Conservation (phyloP, 1,139 yeast species). For the Yamadazyma dushanensis region DNA sequence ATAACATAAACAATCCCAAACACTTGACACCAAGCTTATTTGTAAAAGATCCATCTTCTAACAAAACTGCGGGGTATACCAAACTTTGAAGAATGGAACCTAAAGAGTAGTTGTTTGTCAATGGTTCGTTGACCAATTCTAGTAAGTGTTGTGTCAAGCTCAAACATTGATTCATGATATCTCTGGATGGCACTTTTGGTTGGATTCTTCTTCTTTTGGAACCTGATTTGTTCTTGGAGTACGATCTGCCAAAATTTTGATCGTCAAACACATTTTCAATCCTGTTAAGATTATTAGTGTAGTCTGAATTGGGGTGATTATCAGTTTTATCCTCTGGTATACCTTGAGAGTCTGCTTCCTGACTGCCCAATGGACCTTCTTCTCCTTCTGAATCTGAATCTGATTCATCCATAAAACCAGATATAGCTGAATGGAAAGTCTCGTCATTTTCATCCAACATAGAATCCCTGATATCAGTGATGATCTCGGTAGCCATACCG, state of each 20-base stretch:
- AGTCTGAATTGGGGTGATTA: constrained; percentile 22
- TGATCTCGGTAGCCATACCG: constrained; percentile 80
- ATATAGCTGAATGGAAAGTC: constrained; percentile 59
- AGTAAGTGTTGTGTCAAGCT: constrained; percentile 70
- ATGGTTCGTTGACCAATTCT: constrained; percentile 63
- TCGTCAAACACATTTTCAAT: constrained; percentile 18
- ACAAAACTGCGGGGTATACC: constrained; percentile 79
- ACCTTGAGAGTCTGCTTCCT: constrained; percentile 6
- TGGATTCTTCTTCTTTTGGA: constrained; percentile 33
- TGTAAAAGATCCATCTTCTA: constrained; percentile 54
- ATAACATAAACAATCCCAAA: constrained; percentile 74
- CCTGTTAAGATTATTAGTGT: constrained; percentile 20
- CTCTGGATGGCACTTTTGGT: constrained; percentile 45
- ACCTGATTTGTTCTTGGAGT: constrained; percentile 9
- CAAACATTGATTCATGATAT: constrained; percentile 64
- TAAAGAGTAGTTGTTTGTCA: constrained; percentile 66
- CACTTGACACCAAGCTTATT: constrained; percentile 73
- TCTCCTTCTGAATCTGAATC: constrained; percentile 24
- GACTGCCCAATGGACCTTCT: constrained; percentile 12
- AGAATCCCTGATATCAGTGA: constrained; percentile 80
- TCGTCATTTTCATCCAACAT: constrained; percentile 46
- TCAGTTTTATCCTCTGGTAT: constrained; percentile 15
- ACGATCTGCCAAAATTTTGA: constrained; percentile 15
- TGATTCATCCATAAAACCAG: constrained; percentile 30
- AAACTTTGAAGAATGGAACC: constrained; percentile 73